Conservation (phyloP, 2,329 filamentous ascomycete species). For the Diaporthe australafricana region DNA sequence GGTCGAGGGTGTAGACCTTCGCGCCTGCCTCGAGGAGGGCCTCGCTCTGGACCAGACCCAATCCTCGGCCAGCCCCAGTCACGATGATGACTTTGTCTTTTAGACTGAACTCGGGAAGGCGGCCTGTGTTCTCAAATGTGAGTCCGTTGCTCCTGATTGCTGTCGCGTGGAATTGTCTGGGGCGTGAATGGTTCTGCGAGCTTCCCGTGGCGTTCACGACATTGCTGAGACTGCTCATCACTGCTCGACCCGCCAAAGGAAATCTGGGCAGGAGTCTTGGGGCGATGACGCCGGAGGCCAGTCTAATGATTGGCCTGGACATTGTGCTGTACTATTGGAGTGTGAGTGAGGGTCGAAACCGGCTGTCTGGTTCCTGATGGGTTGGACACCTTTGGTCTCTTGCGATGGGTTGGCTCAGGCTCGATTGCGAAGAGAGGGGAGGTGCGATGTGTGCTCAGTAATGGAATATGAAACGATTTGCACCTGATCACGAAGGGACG, state of each 20-base stretch:
- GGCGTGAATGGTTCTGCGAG: not conserved
- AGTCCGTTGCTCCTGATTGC: conserved; percentile 1
- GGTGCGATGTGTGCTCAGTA: not conserved
- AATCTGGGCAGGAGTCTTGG: conserved; percentile 10
- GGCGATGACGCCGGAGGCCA: not conserved
- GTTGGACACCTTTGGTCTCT: not conserved
- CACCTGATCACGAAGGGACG: too few species aligned
- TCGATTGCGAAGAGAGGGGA: not conserved
- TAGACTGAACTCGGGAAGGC: conserved; percentile 80
- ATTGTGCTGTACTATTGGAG: not conserved
- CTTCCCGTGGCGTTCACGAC: not conserved
- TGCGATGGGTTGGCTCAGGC: not conserved
- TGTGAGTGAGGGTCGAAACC: too few species aligned
- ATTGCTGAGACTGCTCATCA: not conserved
- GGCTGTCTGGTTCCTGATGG: not conserved
- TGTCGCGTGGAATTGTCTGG: conserved; percentile 27
- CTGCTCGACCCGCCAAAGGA: not conserved
- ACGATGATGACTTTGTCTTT: conserved; percentile 80
- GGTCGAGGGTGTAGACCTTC: conserved; percentile 73
- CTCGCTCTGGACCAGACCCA: conserved; percentile 83
- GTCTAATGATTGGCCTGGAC: conserved; percentile 23
- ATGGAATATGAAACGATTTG: not conserved
- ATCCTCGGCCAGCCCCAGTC: conserved; percentile 80
- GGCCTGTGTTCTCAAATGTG: conserved; percentile 30
- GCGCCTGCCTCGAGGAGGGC: conserved; percentile 85